Conservation (phyloP, 1,284 basidiomycete genomes). For the Cystobasidium pallidum region DNA sequence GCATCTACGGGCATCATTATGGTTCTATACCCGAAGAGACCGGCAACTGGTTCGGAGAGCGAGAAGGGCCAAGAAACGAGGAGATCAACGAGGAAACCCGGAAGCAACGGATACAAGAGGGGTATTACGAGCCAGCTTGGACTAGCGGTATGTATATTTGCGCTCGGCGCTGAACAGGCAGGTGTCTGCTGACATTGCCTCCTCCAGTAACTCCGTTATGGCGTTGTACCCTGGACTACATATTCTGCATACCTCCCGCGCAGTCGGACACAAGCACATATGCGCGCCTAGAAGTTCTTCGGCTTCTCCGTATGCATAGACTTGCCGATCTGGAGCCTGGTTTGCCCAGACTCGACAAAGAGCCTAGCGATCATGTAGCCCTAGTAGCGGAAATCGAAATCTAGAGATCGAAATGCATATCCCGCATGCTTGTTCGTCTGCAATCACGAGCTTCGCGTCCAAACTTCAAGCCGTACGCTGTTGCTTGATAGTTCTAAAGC, state of each 20-base stretch:
- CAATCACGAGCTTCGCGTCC: too few species aligned
- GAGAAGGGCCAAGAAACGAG: not conserved
- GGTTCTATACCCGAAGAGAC: not conserved
- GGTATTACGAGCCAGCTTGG: slow-evolving; percentile 40
- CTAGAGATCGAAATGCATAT: not conserved
- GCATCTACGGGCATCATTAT: slow-evolving; percentile 35
- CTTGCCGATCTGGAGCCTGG: slow-evolving; percentile 45
- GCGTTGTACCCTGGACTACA: slow-evolving; percentile 51
- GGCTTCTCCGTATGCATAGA: slow-evolving; percentile 32
- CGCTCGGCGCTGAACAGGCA: not conserved
- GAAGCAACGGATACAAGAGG: not conserved
- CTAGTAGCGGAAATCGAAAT: slow-evolving; percentile 48
- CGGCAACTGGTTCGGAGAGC: slow-evolving; percentile 29
- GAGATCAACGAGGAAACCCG: slow-evolving; percentile 16
- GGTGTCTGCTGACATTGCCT: not conserved
- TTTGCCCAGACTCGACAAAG: slow-evolving; percentile 48
- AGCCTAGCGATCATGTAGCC: slow-evolving; percentile 50
- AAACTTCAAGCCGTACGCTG: not conserved
- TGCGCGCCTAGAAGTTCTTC: slow-evolving; percentile 10
- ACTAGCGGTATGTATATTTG: slow-evolving; percentile 22
- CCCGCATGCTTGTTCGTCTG: too few species aligned
- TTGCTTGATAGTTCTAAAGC: slow-evolving; percentile 32
- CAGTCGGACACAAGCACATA: not conserved
- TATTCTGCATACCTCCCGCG: slow-evolving; percentile 36
- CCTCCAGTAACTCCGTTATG: slow-evolving; percentile 50